phyloP scores from a whole-genome alignment of 208 protist species.

The Naegleria lovaniensis region DNA sequence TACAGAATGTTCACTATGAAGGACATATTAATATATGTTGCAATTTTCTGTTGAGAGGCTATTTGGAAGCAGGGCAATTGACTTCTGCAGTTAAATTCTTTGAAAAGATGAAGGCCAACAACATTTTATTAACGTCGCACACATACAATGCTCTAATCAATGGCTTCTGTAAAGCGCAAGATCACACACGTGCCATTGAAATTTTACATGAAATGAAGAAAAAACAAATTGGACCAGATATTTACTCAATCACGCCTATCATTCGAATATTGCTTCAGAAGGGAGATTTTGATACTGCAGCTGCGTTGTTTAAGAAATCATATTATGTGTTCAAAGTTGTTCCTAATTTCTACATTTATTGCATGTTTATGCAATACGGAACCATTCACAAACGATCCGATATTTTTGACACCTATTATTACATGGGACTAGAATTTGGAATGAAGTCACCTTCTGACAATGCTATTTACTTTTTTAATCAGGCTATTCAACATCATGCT shows the following conservation, averaged over 20 bases:
- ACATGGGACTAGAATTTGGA: neutral
- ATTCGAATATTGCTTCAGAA: neutral
- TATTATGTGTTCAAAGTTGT: neutral
- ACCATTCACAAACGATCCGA: neutral
- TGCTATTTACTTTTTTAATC: neutral
- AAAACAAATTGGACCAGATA: neutral
- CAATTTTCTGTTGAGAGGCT: neutral
- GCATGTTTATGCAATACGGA: neutral
- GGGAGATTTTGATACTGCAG: neutral
- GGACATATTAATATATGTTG: neutral
- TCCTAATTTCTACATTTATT: neutral
- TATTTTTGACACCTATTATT: neutral
- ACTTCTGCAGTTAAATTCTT: neutral
- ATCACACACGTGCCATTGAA: neutral
- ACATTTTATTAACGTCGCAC: neutral
- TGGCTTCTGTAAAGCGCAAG: neutral
- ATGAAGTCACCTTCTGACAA: neutral
- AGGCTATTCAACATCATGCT: neutral
- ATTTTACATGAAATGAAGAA: neutral
- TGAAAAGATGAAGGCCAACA: neutral
- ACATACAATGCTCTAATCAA: neutral
- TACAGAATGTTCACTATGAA: neutral
- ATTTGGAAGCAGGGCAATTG: neutral
- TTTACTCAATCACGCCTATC: neutral
- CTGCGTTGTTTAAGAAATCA: neutral